Evolutionary conservation across 2,329 filamentous ascomycete genomes (phyloP), one percentile per base, ranked within the genome.

Genomic region (Conoideocrella luteorostrata): DNA sequence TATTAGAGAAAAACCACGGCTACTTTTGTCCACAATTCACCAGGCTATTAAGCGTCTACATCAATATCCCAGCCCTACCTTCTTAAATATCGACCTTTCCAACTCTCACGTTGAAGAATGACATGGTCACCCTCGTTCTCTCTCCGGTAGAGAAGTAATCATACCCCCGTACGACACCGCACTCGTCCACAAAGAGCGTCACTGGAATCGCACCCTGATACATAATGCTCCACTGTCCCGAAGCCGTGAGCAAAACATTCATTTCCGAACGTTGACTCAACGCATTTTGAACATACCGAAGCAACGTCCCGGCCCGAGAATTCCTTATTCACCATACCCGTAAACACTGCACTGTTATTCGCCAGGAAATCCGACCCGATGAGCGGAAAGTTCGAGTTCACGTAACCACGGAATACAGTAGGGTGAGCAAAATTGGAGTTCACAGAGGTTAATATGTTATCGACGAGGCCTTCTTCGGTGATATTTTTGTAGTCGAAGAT

Each of bases 301-400:
- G 59, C 57, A 12, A 60, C 58, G 1, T 23, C 40, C 2, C 36
- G 47, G 0, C 41, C 33, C 0, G 47, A 32, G 17, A 61, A 58
- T 1, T 46, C 23, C 6, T 57, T 44, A 2, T 47, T 20, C 0
- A 55, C 53, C 1, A 62, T 35, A 0, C 59, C 57, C 1, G 43
- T 41, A 28, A 56, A 61, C 1, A 58, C 53, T 2, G 59, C 59
- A 0, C 45, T 53, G 4, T 45, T 32, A 0, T 50, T 41, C 7
- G 61, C 42, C 20, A 67, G 52, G 12, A 64, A 44, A 7, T 60
- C 52, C 4, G 53, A 46, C 0, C 39, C 39, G 15, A 67, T 58
- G 6, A 67, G 52, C 1, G 64, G 63, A 35, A 60, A 67, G n/a
- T 63, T 63, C 0, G 63, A 60, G 43, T 63, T 62, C 10, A 64